phyloP scores from a whole-genome alignment of 1,139 yeast species.

The Sugiyamaella pinicola region DNA sequence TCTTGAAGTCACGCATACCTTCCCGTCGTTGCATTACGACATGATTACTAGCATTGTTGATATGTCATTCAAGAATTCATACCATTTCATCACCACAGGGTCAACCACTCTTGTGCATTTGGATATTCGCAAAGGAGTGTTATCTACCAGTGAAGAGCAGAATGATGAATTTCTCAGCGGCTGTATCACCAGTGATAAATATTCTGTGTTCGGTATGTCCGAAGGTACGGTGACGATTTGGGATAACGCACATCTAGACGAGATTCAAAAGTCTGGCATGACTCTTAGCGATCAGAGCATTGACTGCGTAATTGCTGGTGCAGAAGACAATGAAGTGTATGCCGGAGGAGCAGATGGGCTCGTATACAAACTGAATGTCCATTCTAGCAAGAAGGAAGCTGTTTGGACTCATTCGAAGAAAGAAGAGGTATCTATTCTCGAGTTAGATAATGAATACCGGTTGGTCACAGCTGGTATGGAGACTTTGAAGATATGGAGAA shows the following conservation, averaged over 20 bases:
- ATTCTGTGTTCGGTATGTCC: constrained; percentile 80
- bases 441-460: constrained; percentile 77
- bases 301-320: constrained; percentile 74
- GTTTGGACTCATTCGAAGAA: constrained; percentile 59
- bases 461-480: constrained; percentile 85
- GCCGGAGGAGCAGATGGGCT: constrained; percentile 88
- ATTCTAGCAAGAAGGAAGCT: constrained; percentile 53
- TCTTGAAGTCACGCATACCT: constrained; percentile 44
- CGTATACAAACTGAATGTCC: constrained; percentile 66
- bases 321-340: constrained; percentile 74
- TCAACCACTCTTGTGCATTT: constrained; percentile 79
- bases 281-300: constrained; percentile 73
- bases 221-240: constrained; percentile 93
- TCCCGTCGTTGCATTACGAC: constrained; percentile 64
- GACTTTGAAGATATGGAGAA: constrained; percentile 69
- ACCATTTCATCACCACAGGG: constrained; percentile 80
- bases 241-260: constrained; percentile 58
- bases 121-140: constrained; percentile 70
- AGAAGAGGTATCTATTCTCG: constrained; percentile 71
- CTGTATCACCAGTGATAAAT: constrained; percentile 59
- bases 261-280: constrained; percentile 81
- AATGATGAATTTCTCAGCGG: constrained; percentile 87
- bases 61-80: constrained; percentile 62
- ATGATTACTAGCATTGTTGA: constrained; percentile 70
- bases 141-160: constrained; percentile 76